Conservation (phyloP, 1,284 basidiomycete species). For the Puccinia hordei region DNA sequence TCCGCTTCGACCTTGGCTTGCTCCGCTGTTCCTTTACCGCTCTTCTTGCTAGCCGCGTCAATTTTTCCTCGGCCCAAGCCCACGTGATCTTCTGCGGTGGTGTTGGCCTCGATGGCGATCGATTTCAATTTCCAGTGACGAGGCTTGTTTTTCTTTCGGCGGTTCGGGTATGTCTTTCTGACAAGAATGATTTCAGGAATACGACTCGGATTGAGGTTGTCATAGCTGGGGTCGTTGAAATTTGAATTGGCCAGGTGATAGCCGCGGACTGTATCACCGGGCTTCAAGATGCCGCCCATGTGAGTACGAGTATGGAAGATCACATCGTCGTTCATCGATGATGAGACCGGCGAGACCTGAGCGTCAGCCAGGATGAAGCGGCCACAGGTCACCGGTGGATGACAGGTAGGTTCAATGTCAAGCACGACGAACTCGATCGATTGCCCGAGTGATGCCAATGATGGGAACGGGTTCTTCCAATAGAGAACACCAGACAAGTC, state of each 20-base stretch:
- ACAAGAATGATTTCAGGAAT: slow-evolving; percentile 91
- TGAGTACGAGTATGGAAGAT: slow-evolving; percentile 97
- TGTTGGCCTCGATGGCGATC: slow-evolving; percentile 84
- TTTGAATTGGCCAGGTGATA: slow-evolving; percentile 86
- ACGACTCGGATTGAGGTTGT: slow-evolving; percentile 67
- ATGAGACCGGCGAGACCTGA: slow-evolving; percentile 83
- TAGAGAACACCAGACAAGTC: slow-evolving; percentile 81
- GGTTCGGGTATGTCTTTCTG: slow-evolving; percentile 92
- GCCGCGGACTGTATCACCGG: slow-evolving; percentile 88
- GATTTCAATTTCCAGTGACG: slow-evolving; percentile 86
- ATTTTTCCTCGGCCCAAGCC: slow-evolving; percentile 67
- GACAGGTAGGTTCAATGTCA: slow-evolving; percentile 75
- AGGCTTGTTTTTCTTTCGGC: slow-evolving; percentile 83
- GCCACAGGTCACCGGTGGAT: slow-evolving; percentile 62
- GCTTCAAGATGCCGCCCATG: slow-evolving; percentile 89
- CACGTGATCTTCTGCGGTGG: slow-evolving; percentile 61
- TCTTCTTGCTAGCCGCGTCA: slow-evolving; percentile 55
- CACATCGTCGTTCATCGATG: slow-evolving; percentile 71
- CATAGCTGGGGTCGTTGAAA: slow-evolving; percentile 87
- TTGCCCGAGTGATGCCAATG: slow-evolving; percentile 78
- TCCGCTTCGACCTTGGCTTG: slow-evolving; percentile 92
- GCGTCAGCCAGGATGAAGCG: slow-evolving; percentile 81
- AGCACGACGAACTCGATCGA: slow-evolving; percentile 93
- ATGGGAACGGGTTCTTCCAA: slow-evolving; percentile 85
- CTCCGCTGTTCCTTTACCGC: slow-evolving; percentile 65